Conservation (phyloP, 2,329 filamentous ascomycete genomes). For the Hymenoscyphus albidus region DNA sequence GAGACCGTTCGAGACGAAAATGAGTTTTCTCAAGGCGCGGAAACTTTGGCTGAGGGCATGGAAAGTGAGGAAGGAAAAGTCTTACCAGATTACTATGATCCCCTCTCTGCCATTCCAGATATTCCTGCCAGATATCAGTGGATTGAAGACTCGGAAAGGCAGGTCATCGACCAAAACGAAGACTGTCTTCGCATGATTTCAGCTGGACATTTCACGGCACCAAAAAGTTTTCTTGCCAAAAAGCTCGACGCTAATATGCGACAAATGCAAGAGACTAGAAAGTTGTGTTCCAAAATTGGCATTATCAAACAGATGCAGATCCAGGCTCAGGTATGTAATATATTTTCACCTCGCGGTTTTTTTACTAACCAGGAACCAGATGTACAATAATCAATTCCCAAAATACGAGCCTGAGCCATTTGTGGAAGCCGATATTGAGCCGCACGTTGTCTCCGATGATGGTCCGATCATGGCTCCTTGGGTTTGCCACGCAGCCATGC, state of each 20-base stretch:
- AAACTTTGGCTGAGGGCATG: conserved; percentile 92
- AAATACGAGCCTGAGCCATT: conserved; percentile 93
- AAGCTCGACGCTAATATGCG: conserved; percentile 88
- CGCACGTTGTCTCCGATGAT: conserved; percentile 85
- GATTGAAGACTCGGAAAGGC: conserved; percentile 84
- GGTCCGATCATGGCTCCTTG: conserved; percentile 83
- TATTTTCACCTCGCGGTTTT: not conserved
- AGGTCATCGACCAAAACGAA: conserved; percentile 82
- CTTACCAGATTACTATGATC: conserved; percentile 92
- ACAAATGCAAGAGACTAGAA: conserved; percentile 95
- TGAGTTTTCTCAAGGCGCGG: conserved; percentile 49
- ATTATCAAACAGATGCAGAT: conserved; percentile 99
- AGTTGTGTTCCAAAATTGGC: conserved; percentile 91
- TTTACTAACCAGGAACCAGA: conserved; percentile 45
- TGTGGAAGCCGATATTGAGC: conserved; percentile 76
- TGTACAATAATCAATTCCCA: conserved; percentile 97
- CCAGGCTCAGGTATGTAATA: conserved; percentile 73
- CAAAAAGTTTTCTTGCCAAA: conserved; percentile 67
- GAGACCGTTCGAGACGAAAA: conserved; percentile 45
- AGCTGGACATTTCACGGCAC: conserved; percentile 69
- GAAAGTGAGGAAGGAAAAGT: conserved; percentile 75
- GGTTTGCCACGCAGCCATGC: conserved; percentile 77
- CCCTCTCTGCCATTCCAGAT: conserved; percentile 80
- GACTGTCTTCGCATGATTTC: conserved; percentile 78
- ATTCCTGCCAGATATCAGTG: conserved; percentile 75